phyloP scores from a whole-genome alignment of 2,329 filamentous ascomycete species.

The Colletotrichum brevisporum region DNA sequence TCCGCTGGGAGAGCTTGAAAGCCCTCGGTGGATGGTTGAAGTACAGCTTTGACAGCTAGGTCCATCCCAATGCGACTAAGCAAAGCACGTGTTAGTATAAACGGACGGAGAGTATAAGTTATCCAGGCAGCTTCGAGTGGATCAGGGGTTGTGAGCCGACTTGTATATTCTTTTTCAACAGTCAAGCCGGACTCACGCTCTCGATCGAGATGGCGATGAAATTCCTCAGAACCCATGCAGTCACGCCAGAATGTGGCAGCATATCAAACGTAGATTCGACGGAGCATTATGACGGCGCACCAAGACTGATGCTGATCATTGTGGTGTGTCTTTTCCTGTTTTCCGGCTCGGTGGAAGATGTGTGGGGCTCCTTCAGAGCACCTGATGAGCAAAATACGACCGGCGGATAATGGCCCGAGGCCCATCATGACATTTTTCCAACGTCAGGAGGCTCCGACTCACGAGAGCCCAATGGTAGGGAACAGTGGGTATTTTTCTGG shows the following conservation, averaged over 20 bases:
- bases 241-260: constrained; percentile 7
- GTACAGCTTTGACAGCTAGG: constrained; percentile 69
- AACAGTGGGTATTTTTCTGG: constrained; percentile 20
- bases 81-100: constrained; percentile 36
- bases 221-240: not conserved
- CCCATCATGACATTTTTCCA: constrained; percentile 35
- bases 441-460: constrained; percentile 22
- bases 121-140: constrained; percentile 39
- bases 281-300: constrained; percentile 17
- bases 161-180: not conserved
- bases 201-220: constrained; percentile 25
- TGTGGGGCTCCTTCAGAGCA: constrained; percentile 17
- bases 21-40: constrained; percentile 79
- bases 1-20: constrained; percentile 92
- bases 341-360: constrained; percentile 8
- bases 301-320: constrained; percentile 10
- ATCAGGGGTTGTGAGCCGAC: constrained; percentile 24
- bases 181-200: constrained; percentile 1
- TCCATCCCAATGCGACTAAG: constrained; percentile 2
- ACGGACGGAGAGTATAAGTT: constrained; percentile 27
- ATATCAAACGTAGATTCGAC: not conserved
- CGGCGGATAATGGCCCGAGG: constrained; percentile 38
- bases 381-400: constrained; percentile 34
- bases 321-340: constrained; percentile 24
- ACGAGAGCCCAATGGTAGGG: constrained; percentile 29